Evolutionary conservation across 2,329 filamentous ascomycete species (phyloP), one percentile per base, ranked within the genome.

Genomic region (Aureobasidium sp.): DNA sequence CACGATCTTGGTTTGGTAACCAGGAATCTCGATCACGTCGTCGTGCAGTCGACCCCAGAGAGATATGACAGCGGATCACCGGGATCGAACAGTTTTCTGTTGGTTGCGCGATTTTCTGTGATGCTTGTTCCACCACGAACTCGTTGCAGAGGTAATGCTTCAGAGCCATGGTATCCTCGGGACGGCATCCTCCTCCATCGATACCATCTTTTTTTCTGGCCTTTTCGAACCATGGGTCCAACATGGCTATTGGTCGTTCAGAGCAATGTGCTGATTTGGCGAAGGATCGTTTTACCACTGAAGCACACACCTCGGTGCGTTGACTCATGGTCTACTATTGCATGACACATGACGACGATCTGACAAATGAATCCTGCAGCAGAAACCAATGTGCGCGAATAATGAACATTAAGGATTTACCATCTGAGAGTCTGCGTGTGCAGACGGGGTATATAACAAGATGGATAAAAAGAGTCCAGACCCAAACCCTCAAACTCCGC

Each of bases 401-500:
- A n/a, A n/a, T 48, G 46, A 34, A 20, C n/a, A 34, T 50, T 50
- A 32, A 47, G 15, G 46, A 12, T 34, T n/a, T 15, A 48, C 17
- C 47, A 52, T 52, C n/a, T 15, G n/a, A 52, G 50, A 39, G 34
- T 39, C 50, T 52, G 50, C 20, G 23, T 23, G 20, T n/a, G 39
- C 34, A 39, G 13, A 52, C 20, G 50, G 50, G 50, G 47, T 50
- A 50, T 50, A 50, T 50, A 34, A 52, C 48, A 52, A 52, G 26
- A 51, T 17, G 32, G 7, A 37, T 17, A 37, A 12, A 39, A 42
- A 59, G 32, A 59, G 32, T n/a, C 47, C 47, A 50, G 10, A 34
- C 47, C 47, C 17, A 34, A 34, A 17, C 32, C 47, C 29, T 20
- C 15, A 8, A 50, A 50, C 47, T 29, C 47, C 47, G 13, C 13